Evolutionary conservation across 2,329 filamentous ascomycete species (phyloP).

Genomic region (Ophiocordyceps australis): DNA sequence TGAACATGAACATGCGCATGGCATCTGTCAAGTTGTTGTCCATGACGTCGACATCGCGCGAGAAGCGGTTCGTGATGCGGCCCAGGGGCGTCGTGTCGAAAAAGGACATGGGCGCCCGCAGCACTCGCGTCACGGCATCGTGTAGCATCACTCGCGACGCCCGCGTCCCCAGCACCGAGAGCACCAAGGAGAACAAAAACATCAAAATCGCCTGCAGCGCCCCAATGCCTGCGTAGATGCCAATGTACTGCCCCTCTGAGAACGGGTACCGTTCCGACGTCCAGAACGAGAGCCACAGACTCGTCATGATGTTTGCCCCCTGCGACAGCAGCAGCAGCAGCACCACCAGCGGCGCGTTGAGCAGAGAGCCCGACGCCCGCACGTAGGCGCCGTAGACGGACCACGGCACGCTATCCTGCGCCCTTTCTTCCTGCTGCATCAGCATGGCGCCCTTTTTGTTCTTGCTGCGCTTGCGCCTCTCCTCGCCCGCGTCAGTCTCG

Average conservation of each 20-base stretch:
- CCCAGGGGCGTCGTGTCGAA: constrained; percentile 95
- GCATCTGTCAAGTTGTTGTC: constrained; percentile 82
- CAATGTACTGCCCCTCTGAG: constrained; percentile 52
- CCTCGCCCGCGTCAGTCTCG: constrained; percentile 10
- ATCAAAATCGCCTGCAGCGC: constrained; percentile 52
- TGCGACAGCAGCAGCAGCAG: constrained; percentile 54
- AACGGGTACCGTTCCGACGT: constrained; percentile 60
- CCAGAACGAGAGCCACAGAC: constrained; percentile 90
- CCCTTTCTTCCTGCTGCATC: constrained; percentile 58
- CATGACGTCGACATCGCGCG: constrained; percentile 90
- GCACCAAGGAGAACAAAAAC: constrained; percentile 62
- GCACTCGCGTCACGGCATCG: constrained; percentile 58
- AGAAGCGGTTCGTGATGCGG: constrained; percentile 91
- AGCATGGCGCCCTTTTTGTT: constrained; percentile 41
- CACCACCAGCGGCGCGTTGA: constrained; percentile 47
- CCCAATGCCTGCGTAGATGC: constrained; percentile 53
- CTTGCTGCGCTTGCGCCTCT: constrained; percentile 20
- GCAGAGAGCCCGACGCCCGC: constrained; percentile 50
- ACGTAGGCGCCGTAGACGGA: constrained; percentile 65
- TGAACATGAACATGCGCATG: constrained; percentile 84
- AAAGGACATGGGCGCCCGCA: constrained; percentile 68
- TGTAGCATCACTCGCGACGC: constrained; percentile 71
- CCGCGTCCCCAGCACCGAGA: constrained; percentile 65
- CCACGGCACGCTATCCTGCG: constrained; percentile 62
- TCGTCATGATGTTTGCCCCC: constrained; percentile 71